Base-by-base conservation (phyloP, 2,329 filamentous ascomycete genomes). In the Fusarium chlamydosporum region DNA sequence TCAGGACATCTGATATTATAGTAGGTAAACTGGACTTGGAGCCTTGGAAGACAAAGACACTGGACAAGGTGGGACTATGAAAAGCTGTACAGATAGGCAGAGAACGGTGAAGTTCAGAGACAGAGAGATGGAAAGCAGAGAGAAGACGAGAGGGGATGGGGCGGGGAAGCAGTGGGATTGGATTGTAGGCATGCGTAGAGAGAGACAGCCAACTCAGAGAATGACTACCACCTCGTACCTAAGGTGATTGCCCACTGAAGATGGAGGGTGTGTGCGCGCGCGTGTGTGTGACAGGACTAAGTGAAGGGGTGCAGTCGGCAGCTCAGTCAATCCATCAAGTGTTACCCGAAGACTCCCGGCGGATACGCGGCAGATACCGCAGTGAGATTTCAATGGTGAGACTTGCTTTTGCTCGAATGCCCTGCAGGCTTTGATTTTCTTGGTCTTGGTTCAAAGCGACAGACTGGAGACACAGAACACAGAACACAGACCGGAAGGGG, bases 331-430 rank as follows among this genome's bases (percentile, higher is more conserved):
- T 23, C 4, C 23, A 64, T 56, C 57, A 50, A 56, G 55, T 66
- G 65, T 66, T 61, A 63, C 57, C 64, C 67, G 60, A 68, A 56
- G 63, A 68, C 52, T 58, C 55, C 63, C 45, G 56, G 68, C 50
- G 56, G 45, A 48, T 59, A 48, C 38, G 45, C 64, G 64, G 65
- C 48, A 68, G 65, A 60, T 64, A 52, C 64, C 53, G 64, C 45
- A 38, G 26, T 47, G 58, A 60, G 58, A 54, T 67, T 63, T 58
- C n/a, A 42, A 54, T 33, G 47, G 62, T 6, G 58, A 45, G 31
- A 52, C 31, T 15, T n/a, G 16, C 10, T 27, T 27, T 27, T 50
- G 12, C 4, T 38, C 34, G 26, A 20, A 45, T 29, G 18, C 13
- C 11, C 34, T 43, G 23, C 23, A 23, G 23, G 23, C 15, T 50